phyloP scores from a whole-genome alignment of 805 yeast species.

The Yarrowia divulgata region DNA sequence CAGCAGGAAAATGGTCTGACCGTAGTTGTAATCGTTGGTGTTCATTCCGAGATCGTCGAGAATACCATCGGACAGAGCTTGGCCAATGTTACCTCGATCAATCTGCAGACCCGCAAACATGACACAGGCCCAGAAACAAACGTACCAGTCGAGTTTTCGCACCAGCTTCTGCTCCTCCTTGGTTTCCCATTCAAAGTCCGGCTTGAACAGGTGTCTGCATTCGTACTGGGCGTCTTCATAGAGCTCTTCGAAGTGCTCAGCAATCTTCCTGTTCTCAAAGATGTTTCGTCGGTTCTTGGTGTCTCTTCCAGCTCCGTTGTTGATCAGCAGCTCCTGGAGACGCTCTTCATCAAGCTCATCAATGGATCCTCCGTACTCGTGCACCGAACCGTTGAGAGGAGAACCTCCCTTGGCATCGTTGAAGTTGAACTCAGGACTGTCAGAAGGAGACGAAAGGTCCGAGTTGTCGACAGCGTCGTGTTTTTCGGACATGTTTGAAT shows the following conservation, averaged over 20 bases:
- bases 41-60: slow-evolving; percentile 60
- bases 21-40: slow-evolving; percentile 66
- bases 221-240: slow-evolving; percentile 63
- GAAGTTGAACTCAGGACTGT: slow-evolving; percentile 6
- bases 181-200: slow-evolving; percentile 61
- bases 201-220: slow-evolving; percentile 63
- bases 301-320: slow-evolving; percentile 27
- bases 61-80: slow-evolving; percentile 65
- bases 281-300: slow-evolving; percentile 45
- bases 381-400: slow-evolving; percentile 2
- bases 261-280: slow-evolving; percentile 56
- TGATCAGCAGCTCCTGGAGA: slow-evolving; percentile 33
- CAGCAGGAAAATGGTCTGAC: slow-evolving; percentile 62
- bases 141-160: slow-evolving; percentile 62
- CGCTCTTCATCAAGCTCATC: slow-evolving; percentile 23
- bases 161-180: slow-evolving; percentile 60
- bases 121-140: slow-evolving; percentile 64
- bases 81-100: slow-evolving; percentile 64
- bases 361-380: slow-evolving; percentile 17
- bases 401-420: slow-evolving; percentile 16
- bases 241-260: slow-evolving; percentile 55
- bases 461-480: slow-evolving; percentile 2
- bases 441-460: slow-evolving; percentile 12
- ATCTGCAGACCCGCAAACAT: slow-evolving; percentile 66
- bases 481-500: slow-evolving; percentile 8